phyloP scores from a whole-genome alignment of 495 filamentous ascomycete genomes.

The Cenococcum geophilum region DNA sequence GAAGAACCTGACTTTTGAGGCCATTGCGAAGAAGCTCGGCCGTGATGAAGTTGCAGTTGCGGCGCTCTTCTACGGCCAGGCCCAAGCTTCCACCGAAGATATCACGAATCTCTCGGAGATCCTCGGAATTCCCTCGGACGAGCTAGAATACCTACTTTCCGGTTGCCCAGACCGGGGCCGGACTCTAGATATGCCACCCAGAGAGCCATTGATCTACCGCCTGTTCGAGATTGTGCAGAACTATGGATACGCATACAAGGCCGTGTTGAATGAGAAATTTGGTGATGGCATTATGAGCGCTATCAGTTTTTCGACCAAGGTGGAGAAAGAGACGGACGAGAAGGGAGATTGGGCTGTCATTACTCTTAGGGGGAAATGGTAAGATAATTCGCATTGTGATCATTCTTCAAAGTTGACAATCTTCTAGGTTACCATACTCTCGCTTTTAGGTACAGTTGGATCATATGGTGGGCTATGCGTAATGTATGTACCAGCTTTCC shows the following conservation, averaged over 20 bases:
- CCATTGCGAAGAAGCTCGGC: constrained; percentile 67
- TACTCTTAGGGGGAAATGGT: constrained; percentile 93
- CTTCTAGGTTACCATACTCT: constrained; percentile 36
- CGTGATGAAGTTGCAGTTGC: constrained; percentile 87
- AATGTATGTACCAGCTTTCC: not conserved
- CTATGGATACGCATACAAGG: constrained; percentile 96
- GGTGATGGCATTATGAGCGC: constrained; percentile 99
- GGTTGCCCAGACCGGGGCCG: constrained; percentile 78
- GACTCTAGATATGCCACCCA: constrained; percentile 87
- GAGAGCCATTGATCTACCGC: constrained; percentile 88
- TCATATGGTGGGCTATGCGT: not conserved
- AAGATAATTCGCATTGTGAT: constrained; percentile 33
- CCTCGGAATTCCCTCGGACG: constrained; percentile 55
- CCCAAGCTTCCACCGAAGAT: constrained; percentile 71
- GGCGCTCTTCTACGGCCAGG: constrained; percentile 92
- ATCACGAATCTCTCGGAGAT: constrained; percentile 62
- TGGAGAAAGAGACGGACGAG: constrained; percentile 91
- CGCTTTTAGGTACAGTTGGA: constrained; percentile 33
- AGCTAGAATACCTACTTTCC: constrained; percentile 56
- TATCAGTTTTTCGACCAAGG: constrained; percentile 85
- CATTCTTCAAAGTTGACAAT: not conserved
- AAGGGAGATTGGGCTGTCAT: constrained; percentile 87
- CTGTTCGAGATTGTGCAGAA: constrained; percentile 97
- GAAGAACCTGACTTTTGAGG: constrained; percentile 70
- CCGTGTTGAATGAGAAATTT: constrained; percentile 96